phyloP scores from a whole-genome alignment of 2,329 filamentous ascomycete genomes.

The Blumeriella jaapii region DNA sequence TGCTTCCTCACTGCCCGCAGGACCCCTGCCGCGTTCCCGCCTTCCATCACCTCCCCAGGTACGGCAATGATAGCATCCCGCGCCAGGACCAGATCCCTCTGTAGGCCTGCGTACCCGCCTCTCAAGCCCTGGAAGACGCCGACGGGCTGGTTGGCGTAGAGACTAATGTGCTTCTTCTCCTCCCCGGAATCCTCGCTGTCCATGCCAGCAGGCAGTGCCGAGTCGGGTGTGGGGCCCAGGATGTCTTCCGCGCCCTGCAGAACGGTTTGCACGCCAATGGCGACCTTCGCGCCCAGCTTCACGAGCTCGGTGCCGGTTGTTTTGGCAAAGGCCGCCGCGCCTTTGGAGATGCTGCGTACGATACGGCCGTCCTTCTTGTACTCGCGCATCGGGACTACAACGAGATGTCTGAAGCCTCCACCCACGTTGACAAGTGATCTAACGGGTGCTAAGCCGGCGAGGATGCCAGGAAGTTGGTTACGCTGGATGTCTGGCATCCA shows the following conservation, averaged over 20 bases:
- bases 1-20: constrained; percentile 67
- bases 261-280: constrained; percentile 88
- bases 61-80: constrained; percentile 90
- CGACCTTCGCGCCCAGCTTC: constrained; percentile 85
- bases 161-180: constrained; percentile 67
- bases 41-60: constrained; percentile 82
- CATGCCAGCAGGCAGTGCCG: constrained; percentile 28
- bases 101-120: constrained; percentile 70
- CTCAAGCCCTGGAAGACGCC: constrained; percentile 78
- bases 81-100: constrained; percentile 77
- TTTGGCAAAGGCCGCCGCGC: constrained; percentile 77
- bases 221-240: constrained; percentile 36
- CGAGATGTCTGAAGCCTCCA: constrained; percentile 71
- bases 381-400: constrained; percentile 82
- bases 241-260: constrained; percentile 81
- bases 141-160: constrained; percentile 89
- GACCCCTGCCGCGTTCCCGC: constrained; percentile 66
- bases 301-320: constrained; percentile 93
- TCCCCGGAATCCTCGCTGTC: constrained; percentile 54
- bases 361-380: constrained; percentile 91
- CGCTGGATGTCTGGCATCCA: constrained; percentile 90
- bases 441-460: constrained; percentile 84
- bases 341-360: constrained; percentile 84
- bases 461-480: constrained; percentile 79
- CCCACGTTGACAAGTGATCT: constrained; percentile 85